These are phyloP conservation scores for Naganishia randhawae DNA, from an alignment of 768 basidiomycete genomes.

Conservation along the genomic window DNA sequence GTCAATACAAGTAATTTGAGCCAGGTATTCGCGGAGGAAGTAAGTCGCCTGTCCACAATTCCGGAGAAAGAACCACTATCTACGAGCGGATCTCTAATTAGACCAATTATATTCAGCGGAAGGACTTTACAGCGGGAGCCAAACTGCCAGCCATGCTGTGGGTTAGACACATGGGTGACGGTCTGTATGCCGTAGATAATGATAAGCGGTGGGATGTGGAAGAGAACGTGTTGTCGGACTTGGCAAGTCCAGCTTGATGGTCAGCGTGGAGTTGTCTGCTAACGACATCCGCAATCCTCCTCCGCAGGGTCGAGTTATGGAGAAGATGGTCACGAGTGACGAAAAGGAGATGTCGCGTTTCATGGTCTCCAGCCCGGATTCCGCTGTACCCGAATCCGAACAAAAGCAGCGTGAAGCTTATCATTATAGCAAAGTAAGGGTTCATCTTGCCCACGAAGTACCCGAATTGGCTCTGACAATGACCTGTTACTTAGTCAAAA, in stretches of 20 bases:
- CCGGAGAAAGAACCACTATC: background rate
- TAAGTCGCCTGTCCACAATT: conserved; percentile 43
- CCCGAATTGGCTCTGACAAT: conserved; percentile 11
- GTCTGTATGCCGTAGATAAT: conserved; percentile 50
- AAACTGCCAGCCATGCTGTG: conserved; percentile 69
- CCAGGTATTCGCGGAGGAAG: conserved; percentile 60
- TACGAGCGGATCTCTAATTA: background rate
- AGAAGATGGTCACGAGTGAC: conserved; percentile 75
- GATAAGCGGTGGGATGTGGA: conserved; percentile 50
- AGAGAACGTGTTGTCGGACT: conserved; percentile 48
- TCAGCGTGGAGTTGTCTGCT: background rate
- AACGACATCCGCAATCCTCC: background rate
- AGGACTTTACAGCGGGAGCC: conserved; percentile 71
- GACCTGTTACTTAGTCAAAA: conserved; percentile 48
- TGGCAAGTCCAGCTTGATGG: conserved; percentile 34
- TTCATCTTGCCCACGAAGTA: background rate
- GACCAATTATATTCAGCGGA: conserved; percentile 53
- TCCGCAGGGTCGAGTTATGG: conserved; percentile 74
- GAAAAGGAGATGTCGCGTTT: conserved; percentile 62
- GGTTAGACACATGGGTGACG: conserved; percentile 57
- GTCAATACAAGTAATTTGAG: conserved; percentile 66
- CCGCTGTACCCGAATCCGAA: conserved; percentile 46
- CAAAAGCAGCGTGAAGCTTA: conserved; percentile 63
- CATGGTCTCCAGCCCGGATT: conserved; percentile 48
- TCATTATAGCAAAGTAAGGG: conserved; percentile 72